Evolutionary conservation across 1,284 basidiomycete species (phyloP).

Genomic region (Heterobasidion annosum): DNA sequence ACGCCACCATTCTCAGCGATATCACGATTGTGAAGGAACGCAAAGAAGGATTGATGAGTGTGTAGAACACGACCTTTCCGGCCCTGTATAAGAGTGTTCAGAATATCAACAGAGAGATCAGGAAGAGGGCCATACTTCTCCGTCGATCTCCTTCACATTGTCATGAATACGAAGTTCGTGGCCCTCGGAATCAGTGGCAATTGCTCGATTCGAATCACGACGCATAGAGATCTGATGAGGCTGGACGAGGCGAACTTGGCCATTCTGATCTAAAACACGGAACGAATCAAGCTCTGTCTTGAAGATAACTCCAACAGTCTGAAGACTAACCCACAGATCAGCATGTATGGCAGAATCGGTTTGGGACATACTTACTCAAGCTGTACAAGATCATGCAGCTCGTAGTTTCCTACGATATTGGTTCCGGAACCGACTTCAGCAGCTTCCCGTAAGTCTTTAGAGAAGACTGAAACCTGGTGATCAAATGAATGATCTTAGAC

Average conservation of each 20-base stretch:
- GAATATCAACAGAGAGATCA: background rate
- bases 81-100: constrained; percentile 29
- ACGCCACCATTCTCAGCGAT: constrained; percentile 88
- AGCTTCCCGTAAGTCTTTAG: constrained; percentile 94
- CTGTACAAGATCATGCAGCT: constrained; percentile 94
- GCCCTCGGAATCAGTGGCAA: constrained; percentile 87
- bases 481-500: background rate
- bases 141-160: constrained; percentile 89
- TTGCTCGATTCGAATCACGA: constrained; percentile 74
- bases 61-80: constrained; percentile 94
- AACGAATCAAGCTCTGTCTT: constrained; percentile 95
- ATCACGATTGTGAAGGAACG: constrained; percentile 92
- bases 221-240: constrained; percentile 94
- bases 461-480: constrained; percentile 87
- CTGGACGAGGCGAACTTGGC: constrained; percentile 81
- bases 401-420: constrained; percentile 88
- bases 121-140: constrained; percentile 51
- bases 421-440: constrained; percentile 91
- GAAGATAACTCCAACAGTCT: constrained; percentile 95
- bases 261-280: constrained; percentile 93
- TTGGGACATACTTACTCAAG: constrained; percentile 64
- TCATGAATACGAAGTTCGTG: constrained; percentile 81
- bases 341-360: constrained; percentile 6
- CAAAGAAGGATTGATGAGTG: constrained; percentile 91
- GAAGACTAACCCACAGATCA: constrained; percentile 41